A percentile compares a stretch with the other conserved stretches of the same genome.
phyloP scores from a whole-genome alignment of 352 stramenopile genomes.

The Phytophthora citrophthora region DNA sequence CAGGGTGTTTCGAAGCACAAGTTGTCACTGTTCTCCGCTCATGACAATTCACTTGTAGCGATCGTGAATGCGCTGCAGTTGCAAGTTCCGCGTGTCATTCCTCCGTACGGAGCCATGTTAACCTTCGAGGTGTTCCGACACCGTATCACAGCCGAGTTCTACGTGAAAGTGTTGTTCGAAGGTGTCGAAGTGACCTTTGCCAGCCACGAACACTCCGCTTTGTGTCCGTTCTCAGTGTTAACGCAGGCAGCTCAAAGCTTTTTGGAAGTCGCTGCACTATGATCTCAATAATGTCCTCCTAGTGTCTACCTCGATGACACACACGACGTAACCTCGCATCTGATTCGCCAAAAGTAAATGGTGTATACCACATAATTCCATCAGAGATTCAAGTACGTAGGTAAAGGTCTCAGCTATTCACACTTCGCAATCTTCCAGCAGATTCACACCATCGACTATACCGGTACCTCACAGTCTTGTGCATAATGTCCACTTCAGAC shows the following conservation, averaged over 20 bases:
- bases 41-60: constrained; percentile 85
- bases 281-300: constrained; percentile 12
- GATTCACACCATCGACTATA: neutral
- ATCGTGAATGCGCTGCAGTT: constrained; percentile 71
- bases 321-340: constrained; percentile 13
- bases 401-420: constrained; percentile 5
- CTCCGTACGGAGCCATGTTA: constrained; percentile 76
- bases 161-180: constrained; percentile 63
- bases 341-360: constrained; percentile 18
- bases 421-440: constrained; percentile 35
- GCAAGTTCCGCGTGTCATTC: constrained; percentile 56
- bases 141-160: constrained; percentile 45
- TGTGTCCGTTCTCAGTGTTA: constrained; percentile 69
- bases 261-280: constrained; percentile 31
- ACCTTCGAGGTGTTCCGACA: constrained; percentile 74
- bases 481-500: constrained; percentile 35
- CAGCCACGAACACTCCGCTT: constrained; percentile 42
- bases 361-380: constrained; percentile 18
- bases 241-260: constrained; percentile 54
- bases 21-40: constrained; percentile 77
- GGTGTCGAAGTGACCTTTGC: constrained; percentile 49
- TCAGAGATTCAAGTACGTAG: constrained; percentile 8
- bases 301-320: constrained; percentile 10
- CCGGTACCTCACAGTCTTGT: neutral
- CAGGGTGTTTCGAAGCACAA: constrained; percentile 41